Evolutionary conservation across 768 basidiomycete species (phyloP).

Genomic region (Stropharia rugosoannulata): DNA sequence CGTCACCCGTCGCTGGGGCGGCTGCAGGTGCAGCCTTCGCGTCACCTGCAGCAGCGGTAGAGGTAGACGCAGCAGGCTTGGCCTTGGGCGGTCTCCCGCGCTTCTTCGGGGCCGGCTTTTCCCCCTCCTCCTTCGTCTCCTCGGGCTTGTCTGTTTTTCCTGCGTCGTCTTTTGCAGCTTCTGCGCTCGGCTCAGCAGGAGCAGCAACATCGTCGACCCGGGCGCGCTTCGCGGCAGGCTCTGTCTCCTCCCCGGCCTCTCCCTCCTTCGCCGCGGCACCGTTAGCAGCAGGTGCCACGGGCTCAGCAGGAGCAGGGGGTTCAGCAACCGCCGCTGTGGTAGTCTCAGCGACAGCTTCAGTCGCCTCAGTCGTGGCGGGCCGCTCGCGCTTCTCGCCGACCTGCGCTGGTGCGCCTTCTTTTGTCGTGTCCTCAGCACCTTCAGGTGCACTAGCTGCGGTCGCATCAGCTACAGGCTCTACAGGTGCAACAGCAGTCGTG

Average conservation of each 20-base stretch:
- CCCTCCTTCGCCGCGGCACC: not conserved
- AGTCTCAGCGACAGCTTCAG: not conserved
- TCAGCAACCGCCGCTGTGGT: too few relatives aligned
- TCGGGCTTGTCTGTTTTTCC: conserved; percentile 23
- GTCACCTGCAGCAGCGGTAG: not conserved
- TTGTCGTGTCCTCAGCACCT: conserved; percentile 2
- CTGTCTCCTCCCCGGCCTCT: not conserved
- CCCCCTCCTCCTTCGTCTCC: conserved; percentile 4
- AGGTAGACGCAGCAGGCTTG: not conserved
- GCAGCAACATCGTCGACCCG: not conserved
- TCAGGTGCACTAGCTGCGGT: not conserved
- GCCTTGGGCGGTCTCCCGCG: conserved; percentile 1
- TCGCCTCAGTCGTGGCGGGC: not conserved
- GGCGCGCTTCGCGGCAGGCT: too few relatives aligned
- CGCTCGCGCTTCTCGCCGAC: conserved; percentile 23
- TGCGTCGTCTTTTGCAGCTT: conserved; percentile 18
- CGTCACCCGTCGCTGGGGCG: not conserved
- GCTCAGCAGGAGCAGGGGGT: too few relatives aligned
- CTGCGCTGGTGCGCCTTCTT: conserved; percentile 12
- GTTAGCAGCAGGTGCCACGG: too few relatives aligned
- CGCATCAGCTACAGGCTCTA: not conserved
- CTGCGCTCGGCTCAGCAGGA: conserved; percentile 7
- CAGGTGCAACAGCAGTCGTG: not conserved
- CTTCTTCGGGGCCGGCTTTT: conserved; percentile 5
- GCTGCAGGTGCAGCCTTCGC: not conserved